Percentiles rank a stretch among this genome's conserved stretches.
These are phyloP conservation scores for Aureobasidium sp. DNA, from an alignment of 2,329 filamentous ascomycete species.

Conservation along the genomic window DNA sequence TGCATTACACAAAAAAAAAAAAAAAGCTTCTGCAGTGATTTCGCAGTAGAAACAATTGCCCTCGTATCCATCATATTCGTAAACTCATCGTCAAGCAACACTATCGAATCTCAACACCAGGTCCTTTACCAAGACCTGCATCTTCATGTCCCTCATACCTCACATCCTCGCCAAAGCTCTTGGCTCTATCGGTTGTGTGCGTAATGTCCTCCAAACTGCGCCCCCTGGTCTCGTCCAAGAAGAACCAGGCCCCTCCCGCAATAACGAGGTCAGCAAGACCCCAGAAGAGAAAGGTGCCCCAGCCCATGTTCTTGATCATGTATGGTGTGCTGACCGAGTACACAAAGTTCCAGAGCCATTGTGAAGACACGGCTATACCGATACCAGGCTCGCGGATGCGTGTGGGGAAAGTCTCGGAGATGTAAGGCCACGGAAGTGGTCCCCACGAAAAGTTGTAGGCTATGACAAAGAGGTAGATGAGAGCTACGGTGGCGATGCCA, in stretches of 20 bases:
- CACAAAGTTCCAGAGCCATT: conserved; percentile 43
- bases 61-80: too few relatives aligned
- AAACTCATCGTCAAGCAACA: background rate
- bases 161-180: background rate
- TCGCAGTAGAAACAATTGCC: too few relatives aligned
- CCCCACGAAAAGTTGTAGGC: conserved; percentile 46
- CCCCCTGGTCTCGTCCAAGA: conserved; percentile 31
- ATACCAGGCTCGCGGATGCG: conserved; percentile 43
- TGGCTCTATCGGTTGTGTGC: background rate
- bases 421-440: conserved; percentile 39
- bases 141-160: background rate
- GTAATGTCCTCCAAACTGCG: conserved; percentile 29
- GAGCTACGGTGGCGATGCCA: conserved; percentile 42
- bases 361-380: conserved; percentile 40
- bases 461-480: conserved; percentile 49
- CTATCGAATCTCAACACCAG: conserved; percentile 3
- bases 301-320: conserved; percentile 41
- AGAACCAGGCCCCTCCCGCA: conserved; percentile 30
- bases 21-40: too few relatives aligned
- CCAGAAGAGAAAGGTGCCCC: conserved; percentile 41
- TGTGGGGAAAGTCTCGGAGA: conserved; percentile 44
- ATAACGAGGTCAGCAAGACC: conserved; percentile 38
- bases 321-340: conserved; percentile 38
- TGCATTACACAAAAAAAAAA: too few relatives aligned
- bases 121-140: background rate